These are phyloP conservation scores for Pyronema domesticum DNA, from an alignment of 495 filamentous ascomycete genomes.

Conservation along the genomic window DNA sequence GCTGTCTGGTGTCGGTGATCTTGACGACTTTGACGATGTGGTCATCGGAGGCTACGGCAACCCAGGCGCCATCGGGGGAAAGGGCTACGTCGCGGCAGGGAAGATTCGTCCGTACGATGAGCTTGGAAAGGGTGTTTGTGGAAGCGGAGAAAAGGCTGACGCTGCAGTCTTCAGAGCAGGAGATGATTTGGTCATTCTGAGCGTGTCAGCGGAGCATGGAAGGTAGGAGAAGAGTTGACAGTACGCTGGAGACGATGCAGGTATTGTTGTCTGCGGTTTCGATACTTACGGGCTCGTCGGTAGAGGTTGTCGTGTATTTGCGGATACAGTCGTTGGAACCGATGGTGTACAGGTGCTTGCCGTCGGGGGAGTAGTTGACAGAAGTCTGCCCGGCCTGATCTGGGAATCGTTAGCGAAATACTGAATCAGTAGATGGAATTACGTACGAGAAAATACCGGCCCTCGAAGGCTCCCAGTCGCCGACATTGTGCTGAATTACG, in stretches of 20 bases:
- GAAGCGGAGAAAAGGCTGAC: slow-evolving; percentile 70
- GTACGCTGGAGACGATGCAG: slow-evolving; percentile 51
- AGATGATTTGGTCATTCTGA: slow-evolving; percentile 68
- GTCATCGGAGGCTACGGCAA: slow-evolving; percentile 92
- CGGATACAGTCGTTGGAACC: slow-evolving; percentile 82
- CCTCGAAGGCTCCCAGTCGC: no score
- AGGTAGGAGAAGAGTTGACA: neutral
- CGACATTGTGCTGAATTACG: no score
- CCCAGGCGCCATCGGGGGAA: slow-evolving; percentile 70
- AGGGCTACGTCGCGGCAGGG: slow-evolving; percentile 73
- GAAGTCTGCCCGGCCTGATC: slow-evolving; percentile 52
- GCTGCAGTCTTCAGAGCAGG: slow-evolving; percentile 82
- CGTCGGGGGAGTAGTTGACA: slow-evolving; percentile 50
- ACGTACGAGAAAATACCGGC: no score
- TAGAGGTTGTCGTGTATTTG: slow-evolving; percentile 72
- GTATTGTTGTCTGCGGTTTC: slow-evolving; percentile 71
- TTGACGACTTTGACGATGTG: slow-evolving; percentile 75
- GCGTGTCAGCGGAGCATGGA: slow-evolving; percentile 5
- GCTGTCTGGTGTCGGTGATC: slow-evolving; percentile 51
- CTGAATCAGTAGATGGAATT: no score
- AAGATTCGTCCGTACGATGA: slow-evolving; percentile 64
- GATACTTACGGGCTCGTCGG: slow-evolving; percentile 77
- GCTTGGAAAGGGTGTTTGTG: slow-evolving; percentile 56
- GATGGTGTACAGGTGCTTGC: slow-evolving; percentile 56
- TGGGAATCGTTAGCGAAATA: slow-evolving; percentile 15